Percentiles rank a stretch among this genome's conserved stretches.
Conservation (phyloP, 352 stramenopile species). For the Pythium diclinum region DNA sequence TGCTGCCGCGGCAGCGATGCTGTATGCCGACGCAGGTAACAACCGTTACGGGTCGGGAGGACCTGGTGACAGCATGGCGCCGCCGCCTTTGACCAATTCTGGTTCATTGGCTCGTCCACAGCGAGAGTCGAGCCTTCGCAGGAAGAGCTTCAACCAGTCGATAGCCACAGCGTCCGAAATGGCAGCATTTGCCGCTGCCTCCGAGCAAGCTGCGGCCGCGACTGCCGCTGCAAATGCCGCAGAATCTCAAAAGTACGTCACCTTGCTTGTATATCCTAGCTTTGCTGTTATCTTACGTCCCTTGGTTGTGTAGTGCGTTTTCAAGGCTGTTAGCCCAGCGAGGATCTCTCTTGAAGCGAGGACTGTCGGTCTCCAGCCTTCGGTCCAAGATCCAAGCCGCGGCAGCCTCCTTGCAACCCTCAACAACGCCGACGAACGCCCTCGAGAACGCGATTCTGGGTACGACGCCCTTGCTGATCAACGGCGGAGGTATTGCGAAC, state of each 20-base stretch:
- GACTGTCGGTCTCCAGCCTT: constrained; percentile 30
- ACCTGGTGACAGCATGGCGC: background rate
- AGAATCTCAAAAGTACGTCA: constrained; percentile 26
- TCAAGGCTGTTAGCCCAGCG: constrained; percentile 60
- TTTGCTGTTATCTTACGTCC: background rate
- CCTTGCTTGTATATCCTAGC: background rate
- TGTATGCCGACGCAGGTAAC: background rate
- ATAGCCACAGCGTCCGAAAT: constrained; percentile 11
- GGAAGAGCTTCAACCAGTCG: constrained; percentile 20
- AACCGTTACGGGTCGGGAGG: background rate
- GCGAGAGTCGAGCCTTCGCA: constrained; percentile 25
- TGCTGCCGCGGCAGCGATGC: background rate
- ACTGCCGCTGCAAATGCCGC: constrained; percentile 5
- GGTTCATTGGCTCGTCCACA: constrained; percentile 17
- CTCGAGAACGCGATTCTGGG: constrained; percentile 73
- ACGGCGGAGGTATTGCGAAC: constrained; percentile 8
- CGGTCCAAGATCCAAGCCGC: constrained; percentile 22
- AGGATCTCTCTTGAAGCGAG: constrained; percentile 54
- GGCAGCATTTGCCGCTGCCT: constrained; percentile 13
- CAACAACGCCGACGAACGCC: constrained; percentile 43
- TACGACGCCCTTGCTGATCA: constrained; percentile 26
- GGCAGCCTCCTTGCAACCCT: constrained; percentile 32
- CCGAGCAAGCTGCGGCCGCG: constrained; percentile 11
- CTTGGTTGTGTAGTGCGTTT: constrained; percentile 39
- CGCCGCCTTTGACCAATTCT: constrained; percentile 1